A percentile compares a stretch with the other conserved stretches of the same genome.
phyloP scores from a whole-genome alignment of 2,329 filamentous ascomycete genomes.

The Madurella fahalii region DNA sequence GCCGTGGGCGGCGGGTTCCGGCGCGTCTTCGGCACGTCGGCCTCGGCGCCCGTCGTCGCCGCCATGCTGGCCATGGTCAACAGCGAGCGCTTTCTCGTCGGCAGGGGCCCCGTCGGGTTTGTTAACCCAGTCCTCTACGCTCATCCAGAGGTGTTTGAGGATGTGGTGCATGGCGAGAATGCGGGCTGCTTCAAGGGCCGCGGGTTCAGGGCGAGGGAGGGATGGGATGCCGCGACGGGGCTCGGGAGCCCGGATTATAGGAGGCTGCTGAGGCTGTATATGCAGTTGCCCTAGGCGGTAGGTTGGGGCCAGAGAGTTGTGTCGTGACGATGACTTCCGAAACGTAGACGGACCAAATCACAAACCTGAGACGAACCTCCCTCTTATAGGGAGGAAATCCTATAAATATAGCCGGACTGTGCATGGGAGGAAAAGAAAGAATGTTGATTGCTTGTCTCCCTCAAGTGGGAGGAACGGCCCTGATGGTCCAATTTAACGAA shows the following conservation, averaged over 20 bases:
- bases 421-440: too few species aligned
- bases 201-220: conserved; percentile 40
- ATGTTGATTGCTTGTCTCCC: too few species aligned
- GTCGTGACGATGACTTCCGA: too few species aligned
- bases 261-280: conserved; percentile 29
- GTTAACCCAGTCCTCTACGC: conserved; percentile 21
- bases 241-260: conserved; percentile 18
- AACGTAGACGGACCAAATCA: too few species aligned
- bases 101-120: conserved; percentile 29
- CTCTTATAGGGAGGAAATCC: too few species aligned
- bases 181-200: conserved; percentile 30
- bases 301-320: too few species aligned
- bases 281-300: conserved; percentile 32
- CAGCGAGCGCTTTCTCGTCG: conserved; percentile 28
- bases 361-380: too few species aligned
- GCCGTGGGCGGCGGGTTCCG: conserved; percentile 35
- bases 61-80: conserved; percentile 34
- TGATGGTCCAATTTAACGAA: too few species aligned
- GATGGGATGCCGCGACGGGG: conserved; percentile 37
- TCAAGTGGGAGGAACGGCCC: too few species aligned
- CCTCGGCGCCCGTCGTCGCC: conserved; percentile 34
- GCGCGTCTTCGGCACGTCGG: conserved; percentile 47
- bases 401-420: too few species aligned
- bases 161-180: conserved; percentile 35
- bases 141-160: conserved; percentile 25